Base-by-base conservation (phyloP, 495 filamentous ascomycete genomes). In the Hypomontagnella submonticulosa region DNA sequence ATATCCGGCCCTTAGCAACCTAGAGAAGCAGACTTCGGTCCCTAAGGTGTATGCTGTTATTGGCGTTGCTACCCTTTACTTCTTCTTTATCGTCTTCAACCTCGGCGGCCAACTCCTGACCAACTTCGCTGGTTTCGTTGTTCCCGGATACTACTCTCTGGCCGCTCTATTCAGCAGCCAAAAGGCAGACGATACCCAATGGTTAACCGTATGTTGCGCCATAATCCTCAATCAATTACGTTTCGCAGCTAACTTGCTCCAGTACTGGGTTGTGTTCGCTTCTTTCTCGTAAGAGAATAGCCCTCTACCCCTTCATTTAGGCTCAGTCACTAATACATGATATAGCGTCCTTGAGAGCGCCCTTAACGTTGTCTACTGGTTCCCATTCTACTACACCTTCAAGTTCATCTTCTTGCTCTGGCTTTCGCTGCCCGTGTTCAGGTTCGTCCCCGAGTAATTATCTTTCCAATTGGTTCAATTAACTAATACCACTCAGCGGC, bases 371-470 rank as follows among this genome's bases (percentile, higher is more conserved):
- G 91, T 96, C 42, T 99, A 99, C 86, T 99, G 95, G 95, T 94
- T 99, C 84, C 95, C 95, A 72, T 99, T 99, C 86, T 99, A 99
- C 88, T 99, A 92, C 81, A 95, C 93, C 80, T 98, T 98, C 89
- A 99, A 99, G 84, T 97, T 99, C 75, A 85, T 92, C 73, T 87
- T 97, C 73, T 82, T 97, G 70, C 87, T 99, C 73, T 99, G 96
- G 96, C 91, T 98, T 80, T 89, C 93, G 67, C 91, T 99, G 63
- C 95, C 95, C 69, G 87, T 91, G 78, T 96, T 93, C 82, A 82
- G 81, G 95, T 98, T 88, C 75, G 89, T 83, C 42, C 23, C 16
- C 50, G 42, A 15, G 60, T 53, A 33, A 27, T 27, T 50, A 36
- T 19, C 37, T 7, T 18, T 8, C 36, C 20, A 8, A 13, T 7